phyloP scores from a whole-genome alignment of 108 stramenopile species.

The Skeletonema grethae region DNA sequence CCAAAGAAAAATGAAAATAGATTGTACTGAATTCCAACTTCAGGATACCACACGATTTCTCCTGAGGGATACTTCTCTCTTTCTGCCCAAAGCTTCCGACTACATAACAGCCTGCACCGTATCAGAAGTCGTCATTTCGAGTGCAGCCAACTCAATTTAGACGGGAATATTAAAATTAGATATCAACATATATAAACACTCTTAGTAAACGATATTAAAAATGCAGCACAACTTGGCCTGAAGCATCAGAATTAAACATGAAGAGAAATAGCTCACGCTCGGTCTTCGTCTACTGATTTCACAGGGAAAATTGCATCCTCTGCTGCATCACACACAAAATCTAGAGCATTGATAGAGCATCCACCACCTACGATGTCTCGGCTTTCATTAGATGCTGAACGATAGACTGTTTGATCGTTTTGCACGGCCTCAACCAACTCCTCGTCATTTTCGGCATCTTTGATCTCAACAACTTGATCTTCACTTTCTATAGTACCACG shows the following conservation, averaged over 20 bases:
- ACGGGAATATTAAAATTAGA: too few relatives aligned
- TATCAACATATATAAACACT: background rate
- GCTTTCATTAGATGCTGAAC: background rate
- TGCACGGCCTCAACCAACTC: slow-evolving; percentile 10
- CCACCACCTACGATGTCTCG: background rate
- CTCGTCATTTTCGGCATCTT: slow-evolving; percentile 21
- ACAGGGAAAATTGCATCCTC: slow-evolving; percentile 1
- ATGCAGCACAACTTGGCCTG: background rate
- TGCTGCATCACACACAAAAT: background rate
- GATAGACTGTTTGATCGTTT: background rate
- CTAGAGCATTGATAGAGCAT: background rate
- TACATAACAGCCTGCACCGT: too few relatives aligned
- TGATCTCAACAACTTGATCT: background rate
- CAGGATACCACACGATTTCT: too few relatives aligned
- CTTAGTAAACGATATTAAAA: background rate
- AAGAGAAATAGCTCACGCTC: background rate
- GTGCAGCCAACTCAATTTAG: too few relatives aligned
- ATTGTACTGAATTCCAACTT: background rate
- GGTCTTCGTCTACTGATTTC: background rate
- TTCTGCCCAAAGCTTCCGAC: too few relatives aligned
- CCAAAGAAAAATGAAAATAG: background rate
- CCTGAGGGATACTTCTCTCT: too few relatives aligned
- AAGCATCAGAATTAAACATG: background rate
- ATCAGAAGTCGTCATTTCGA: too few relatives aligned
- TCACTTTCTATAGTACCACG: background rate